Conservation (phyloP, 192 early-diverging fungal genomes). For the Backusella luteola region DNA sequence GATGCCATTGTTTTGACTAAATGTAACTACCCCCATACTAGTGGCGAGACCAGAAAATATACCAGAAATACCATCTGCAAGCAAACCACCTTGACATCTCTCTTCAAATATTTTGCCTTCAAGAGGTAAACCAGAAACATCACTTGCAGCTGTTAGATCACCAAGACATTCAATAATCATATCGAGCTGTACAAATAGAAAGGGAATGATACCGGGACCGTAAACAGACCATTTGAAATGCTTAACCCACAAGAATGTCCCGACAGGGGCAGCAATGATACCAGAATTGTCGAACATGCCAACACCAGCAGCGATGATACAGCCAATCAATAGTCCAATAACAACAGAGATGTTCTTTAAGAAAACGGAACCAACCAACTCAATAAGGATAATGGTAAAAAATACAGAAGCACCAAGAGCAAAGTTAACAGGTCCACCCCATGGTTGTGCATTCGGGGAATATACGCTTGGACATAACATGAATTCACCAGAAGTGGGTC, state of each 20-base stretch:
- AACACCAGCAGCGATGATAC: conserved; percentile 47
- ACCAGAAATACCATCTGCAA: conserved; percentile 50
- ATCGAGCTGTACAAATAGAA: conserved; percentile 46
- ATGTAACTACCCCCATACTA: conserved; percentile 52
- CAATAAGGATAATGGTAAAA: conserved; percentile 46
- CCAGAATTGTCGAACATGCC: conserved; percentile 46
- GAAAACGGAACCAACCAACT: conserved; percentile 56
- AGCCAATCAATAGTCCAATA: conserved; percentile 48
- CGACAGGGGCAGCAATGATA: conserved; percentile 42
- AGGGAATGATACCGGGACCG: conserved; percentile 50
- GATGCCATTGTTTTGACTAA: conserved; percentile 60
- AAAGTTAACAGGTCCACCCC: conserved; percentile 48
- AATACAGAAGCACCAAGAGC: conserved; percentile 52
- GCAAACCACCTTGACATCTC: conserved; percentile 56
- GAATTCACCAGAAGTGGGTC: conserved; percentile 44
- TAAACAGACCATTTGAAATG: conserved; percentile 48
- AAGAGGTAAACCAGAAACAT: conserved; percentile 47
- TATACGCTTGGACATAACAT: conserved; percentile 40
- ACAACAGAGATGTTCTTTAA: conserved; percentile 54
- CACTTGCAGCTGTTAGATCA: conserved; percentile 55
- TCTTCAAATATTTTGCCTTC: conserved; percentile 55
- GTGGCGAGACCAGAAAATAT: conserved; percentile 44
- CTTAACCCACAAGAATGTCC: conserved; percentile 53
- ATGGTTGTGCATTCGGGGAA: conserved; percentile 51
- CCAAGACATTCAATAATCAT: conserved; percentile 52